These are phyloP conservation scores for Pyrenochaeta sp. DNA, from an alignment of 2,329 filamentous ascomycete genomes.

Conservation along the genomic window DNA sequence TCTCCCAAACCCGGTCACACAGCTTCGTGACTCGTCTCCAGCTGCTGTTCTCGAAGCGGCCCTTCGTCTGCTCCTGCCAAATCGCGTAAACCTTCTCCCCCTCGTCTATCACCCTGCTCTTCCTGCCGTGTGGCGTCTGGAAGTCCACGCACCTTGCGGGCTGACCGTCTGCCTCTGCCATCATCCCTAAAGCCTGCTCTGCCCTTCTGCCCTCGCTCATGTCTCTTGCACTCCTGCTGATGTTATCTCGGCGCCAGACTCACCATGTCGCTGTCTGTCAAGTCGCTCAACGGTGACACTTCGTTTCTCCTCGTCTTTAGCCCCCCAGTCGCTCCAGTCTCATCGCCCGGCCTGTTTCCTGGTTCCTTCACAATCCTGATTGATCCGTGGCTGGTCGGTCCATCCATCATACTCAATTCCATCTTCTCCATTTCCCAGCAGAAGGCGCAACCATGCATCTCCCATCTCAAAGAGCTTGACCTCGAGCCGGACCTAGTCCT, in stretches of 20 bases:
- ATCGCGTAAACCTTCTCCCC: conserved; percentile 15
- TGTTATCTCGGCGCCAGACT: conserved; percentile 5
- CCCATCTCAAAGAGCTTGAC: conserved; percentile 62
- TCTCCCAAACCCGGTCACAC: too few species aligned
- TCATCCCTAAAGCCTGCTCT: conserved; percentile 2
- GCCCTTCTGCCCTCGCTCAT: conserved; percentile 3
- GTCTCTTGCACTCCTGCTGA: conserved; percentile 1
- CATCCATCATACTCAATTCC: conserved; percentile 66
- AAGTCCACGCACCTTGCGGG: conserved; percentile 10
- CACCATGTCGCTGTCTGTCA: conserved; percentile 68
- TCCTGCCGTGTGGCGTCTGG: conserved; percentile 1
- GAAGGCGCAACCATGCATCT: conserved; percentile 63
- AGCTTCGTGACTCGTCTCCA: too few species aligned
- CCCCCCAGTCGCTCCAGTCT: conserved; percentile 56
- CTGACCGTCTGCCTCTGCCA: conserved; percentile 12
- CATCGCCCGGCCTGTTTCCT: conserved; percentile 50
- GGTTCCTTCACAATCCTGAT: conserved; percentile 71
- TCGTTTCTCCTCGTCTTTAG: conserved; percentile 71
- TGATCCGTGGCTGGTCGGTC: conserved; percentile 73
- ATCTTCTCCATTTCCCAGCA: conserved; percentile 68
- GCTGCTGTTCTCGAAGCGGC: conserved; percentile 2
- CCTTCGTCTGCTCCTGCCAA: conserved; percentile 14
- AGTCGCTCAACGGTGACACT: conserved; percentile 69
- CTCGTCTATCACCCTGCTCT: conserved; percentile 5
- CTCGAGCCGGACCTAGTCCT: conserved; percentile 64